Evolutionary conservation across 1,284 basidiomycete genomes (phyloP).

Genomic region (Ganoderma meredithae): DNA sequence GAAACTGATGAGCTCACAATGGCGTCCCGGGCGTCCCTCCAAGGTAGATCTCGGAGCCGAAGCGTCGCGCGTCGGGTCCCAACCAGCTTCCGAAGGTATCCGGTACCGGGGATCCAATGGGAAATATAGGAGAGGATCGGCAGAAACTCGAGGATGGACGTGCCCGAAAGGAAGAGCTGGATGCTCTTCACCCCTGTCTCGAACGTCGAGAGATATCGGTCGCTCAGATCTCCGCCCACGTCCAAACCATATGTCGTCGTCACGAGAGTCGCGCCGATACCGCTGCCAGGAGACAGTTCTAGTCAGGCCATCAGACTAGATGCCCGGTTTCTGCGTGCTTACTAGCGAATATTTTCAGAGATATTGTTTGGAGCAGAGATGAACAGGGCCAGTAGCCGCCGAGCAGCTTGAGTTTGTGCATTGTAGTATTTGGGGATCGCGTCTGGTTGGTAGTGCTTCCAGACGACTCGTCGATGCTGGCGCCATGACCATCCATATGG

Average conservation of each 20-base stretch:
- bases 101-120: constrained; percentile 36
- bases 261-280: constrained; percentile 24
- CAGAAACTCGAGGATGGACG: constrained; percentile 29
- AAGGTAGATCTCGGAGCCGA: constrained; percentile 15
- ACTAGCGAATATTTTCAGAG: constrained; percentile 7
- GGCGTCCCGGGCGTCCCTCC: constrained; percentile 8
- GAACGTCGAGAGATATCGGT: constrained; percentile 20
- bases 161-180: constrained; percentile 14
- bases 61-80: not conserved
- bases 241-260: constrained; percentile 29
- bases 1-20: not conserved
- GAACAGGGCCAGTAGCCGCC: not conserved
- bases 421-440: not conserved
- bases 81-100: constrained; percentile 19
- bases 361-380: not conserved
- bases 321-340: not conserved
- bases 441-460: constrained; percentile 1
- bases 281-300: not conserved
- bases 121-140: constrained; percentile 33
- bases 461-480: not conserved
- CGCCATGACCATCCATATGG: not conserved
- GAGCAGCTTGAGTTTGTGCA: not conserved
- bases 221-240: constrained; percentile 8
- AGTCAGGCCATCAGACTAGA: not conserved
- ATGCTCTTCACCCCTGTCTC: constrained; percentile 21